Evolutionary conservation across 2,329 filamentous ascomycete species (phyloP), one percentile per base, ranked within the genome.

Genomic region (Penicillium paneum): DNA sequence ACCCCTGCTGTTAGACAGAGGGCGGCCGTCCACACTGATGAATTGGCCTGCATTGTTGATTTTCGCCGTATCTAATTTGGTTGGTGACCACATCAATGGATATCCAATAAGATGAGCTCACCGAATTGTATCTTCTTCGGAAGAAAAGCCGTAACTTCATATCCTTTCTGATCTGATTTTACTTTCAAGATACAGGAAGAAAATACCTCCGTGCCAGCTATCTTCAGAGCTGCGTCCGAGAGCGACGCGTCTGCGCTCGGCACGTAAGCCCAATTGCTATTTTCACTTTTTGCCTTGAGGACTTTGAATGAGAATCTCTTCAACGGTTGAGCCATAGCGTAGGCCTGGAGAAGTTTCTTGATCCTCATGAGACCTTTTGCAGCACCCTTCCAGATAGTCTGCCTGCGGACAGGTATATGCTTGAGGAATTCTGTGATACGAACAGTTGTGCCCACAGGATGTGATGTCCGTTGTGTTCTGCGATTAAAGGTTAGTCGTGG

Each of bases 361-460:
- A 86, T 76, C 46, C 75, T 79, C 5, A 72, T 68, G 4, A 86
- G 63, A 8, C 69, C 78, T 58, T 79, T 84, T 11, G 75, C 59
- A 0, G 78, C 68, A 34, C 74, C 71, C 60, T 83, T 86, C 28
- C 82, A 57, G 2, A 78, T 76, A 3, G 77, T 74, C 66, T 86
- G 81, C 61, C 77, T 79, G 36, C 85, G 78, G 6, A 88, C 85
- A 8, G 84, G 85, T 17, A 86, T 74, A 34, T 73, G 66, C 51
- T 81, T 80, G 52, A 87, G 78, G 60, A 87, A 81, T 35, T 82
- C 75, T 11, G 71, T 76, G 11, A 86, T 73, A 35, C 79, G 79
- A 43, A 87, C 76, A 15, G 81, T 85, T 1, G 83, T 87, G 2
- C 85, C 85, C 4, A 84, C 74, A 1, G 83, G 79, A 63, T 84